These are phyloP conservation scores for Jacaranda copaia DNA, from an alignment of 257 asterid species.

Conservation along the genomic window DNA sequence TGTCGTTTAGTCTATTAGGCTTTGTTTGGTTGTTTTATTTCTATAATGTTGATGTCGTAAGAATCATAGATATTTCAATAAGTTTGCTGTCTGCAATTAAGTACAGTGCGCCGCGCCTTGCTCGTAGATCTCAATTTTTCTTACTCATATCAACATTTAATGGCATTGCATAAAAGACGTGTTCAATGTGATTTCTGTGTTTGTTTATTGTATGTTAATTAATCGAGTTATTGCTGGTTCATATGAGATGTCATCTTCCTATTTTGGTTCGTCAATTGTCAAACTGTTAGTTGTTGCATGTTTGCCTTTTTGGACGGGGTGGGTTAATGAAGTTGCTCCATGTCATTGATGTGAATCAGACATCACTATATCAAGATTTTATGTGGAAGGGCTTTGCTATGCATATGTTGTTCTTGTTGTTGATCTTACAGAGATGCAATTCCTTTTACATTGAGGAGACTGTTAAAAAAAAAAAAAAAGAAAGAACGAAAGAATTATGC, in stretches of 20 bases:
- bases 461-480: too few species aligned
- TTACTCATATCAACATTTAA: not conserved
- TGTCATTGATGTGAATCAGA: not conserved
- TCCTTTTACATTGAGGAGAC: too few species aligned
- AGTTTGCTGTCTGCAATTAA: too few species aligned
- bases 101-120: not conserved
- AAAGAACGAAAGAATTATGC: too few species aligned
- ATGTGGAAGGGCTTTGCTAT: too few species aligned
- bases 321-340: not conserved
- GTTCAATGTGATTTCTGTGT: not conserved
- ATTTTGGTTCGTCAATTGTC: not conserved
- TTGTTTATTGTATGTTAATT: constrained; percentile 5
- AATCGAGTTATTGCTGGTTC: constrained; percentile 8
- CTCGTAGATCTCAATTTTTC: not conserved
- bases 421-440: too few species aligned
- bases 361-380: not conserved
- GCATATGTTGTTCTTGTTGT: not conserved
- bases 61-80: too few species aligned
- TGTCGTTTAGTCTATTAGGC: not conserved
- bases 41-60: not conserved
- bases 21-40: constrained; percentile 5
- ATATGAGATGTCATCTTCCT: not conserved
- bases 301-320: not conserved
- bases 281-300: not conserved
- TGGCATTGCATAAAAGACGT: not conserved